phyloP scores from a whole-genome alignment of 2,329 filamentous ascomycete species.

The Sclerotinia glacialis region DNA sequence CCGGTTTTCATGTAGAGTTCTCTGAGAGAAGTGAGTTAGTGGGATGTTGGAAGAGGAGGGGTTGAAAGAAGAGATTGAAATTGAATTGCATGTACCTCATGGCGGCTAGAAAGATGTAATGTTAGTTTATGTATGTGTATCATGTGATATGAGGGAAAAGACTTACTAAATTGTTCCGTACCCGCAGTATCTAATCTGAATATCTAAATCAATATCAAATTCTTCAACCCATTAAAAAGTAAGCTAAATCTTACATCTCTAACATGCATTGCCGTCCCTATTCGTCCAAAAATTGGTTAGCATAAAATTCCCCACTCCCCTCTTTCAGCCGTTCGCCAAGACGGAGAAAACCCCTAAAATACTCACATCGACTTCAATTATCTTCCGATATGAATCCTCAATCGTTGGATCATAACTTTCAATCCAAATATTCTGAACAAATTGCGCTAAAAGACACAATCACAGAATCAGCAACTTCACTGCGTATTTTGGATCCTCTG shows the following conservation, averaged over 20 bases:
- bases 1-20: conserved; percentile 74
- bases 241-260: conserved; percentile 55
- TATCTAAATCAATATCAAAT: conserved; percentile 25
- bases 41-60: too few species aligned
- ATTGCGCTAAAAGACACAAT: conserved; percentile 54
- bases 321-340: not conserved
- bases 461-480: not conserved
- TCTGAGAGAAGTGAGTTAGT: conserved; percentile 41
- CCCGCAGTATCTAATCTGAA: conserved; percentile 66
- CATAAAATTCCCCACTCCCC: conserved; percentile 20
- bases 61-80: not conserved
- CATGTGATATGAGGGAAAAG: conserved; percentile 28
- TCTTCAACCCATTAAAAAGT: conserved; percentile 7
- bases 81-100: conserved; percentile 49
- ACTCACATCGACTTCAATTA: conserved; percentile 66
- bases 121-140: conserved; percentile 27
- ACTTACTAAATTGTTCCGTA: conserved; percentile 73
- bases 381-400: conserved; percentile 59
- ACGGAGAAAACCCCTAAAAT: not conserved
- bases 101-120: conserved; percentile 44
- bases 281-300: not conserved
- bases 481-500: not conserved
- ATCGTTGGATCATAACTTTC: conserved; percentile 64
- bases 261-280: conserved; percentile 70
- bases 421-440: conserved; percentile 75